These are phyloP conservation scores for Blakeslea trispora DNA, from an alignment of 371 early-diverging fungal genomes.

Conservation along the genomic window DNA sequence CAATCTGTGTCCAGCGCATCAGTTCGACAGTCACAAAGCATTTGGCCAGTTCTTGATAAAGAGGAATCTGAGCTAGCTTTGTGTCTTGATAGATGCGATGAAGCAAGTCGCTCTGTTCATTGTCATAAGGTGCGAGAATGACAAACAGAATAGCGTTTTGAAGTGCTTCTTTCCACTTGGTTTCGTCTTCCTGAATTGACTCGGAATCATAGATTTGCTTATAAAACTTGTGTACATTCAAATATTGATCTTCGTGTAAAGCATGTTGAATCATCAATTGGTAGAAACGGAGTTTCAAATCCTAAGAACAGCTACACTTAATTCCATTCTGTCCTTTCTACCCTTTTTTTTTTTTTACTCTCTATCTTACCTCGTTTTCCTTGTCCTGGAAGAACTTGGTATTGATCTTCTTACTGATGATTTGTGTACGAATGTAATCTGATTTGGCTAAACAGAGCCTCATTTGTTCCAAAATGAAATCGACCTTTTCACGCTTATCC, in stretches of 20 bases:
- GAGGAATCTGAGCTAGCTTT: constrained; percentile 71
- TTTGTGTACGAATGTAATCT: constrained; percentile 90
- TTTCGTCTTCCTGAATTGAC: constrained; percentile 74
- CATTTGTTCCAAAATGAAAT: constrained; percentile 98
- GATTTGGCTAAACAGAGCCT: constrained; percentile 89
- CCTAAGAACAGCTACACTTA: no score
- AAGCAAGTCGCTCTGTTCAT: constrained; percentile 94
- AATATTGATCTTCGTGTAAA: constrained; percentile 85
- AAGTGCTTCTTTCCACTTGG: constrained; percentile 79
- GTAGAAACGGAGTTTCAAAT: constrained; percentile 93
- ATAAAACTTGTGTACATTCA: constrained; percentile 91
- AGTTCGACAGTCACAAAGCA: constrained; percentile 90
- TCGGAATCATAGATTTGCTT: constrained; percentile 88
- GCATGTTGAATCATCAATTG: constrained; percentile 94
- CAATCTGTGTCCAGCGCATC: constrained; percentile 93
- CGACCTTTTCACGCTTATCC: constrained; percentile 97
- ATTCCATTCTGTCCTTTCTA: no score
- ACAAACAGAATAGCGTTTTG: constrained; percentile 83
- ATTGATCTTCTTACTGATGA: constrained; percentile 94
- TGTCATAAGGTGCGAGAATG: constrained; percentile 90
- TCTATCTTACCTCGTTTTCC: constrained; percentile 78
- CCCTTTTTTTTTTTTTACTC: no score
- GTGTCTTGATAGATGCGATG: constrained; percentile 81
- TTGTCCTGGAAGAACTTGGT: constrained; percentile 87
- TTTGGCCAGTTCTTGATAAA: constrained; percentile 75